Conservation (phyloP, 2,329 filamentous ascomycete species). For the Macrophomina phaseolina region DNA sequence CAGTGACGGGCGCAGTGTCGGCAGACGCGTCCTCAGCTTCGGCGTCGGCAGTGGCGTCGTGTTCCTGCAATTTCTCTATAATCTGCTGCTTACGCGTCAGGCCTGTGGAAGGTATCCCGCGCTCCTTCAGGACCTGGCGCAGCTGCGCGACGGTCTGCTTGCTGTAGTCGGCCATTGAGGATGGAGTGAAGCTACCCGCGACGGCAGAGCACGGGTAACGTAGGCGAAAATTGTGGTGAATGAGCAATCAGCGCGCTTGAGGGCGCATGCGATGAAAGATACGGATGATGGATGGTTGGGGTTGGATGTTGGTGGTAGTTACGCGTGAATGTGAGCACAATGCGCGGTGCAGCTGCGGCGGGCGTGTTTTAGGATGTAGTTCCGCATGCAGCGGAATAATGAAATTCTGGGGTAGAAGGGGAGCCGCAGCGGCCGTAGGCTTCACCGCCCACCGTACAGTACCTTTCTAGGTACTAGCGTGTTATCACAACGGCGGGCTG, state of each 20-base stretch:
- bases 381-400: constrained; percentile 15
- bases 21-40: constrained; percentile 13
- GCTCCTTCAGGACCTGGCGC: constrained; percentile 53
- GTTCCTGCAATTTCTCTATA: constrained; percentile 51
- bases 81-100: constrained; percentile 56
- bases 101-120: constrained; percentile 52
- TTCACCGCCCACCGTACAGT: not conserved
- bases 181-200: not conserved
- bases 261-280: not conserved
- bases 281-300: no score
- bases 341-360: not conserved
- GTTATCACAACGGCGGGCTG: not conserved
- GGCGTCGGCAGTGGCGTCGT: constrained; percentile 33
- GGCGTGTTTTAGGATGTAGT: not conserved
- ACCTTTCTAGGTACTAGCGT: no score
- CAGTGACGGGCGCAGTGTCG: not conserved
- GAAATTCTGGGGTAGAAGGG: constrained; percentile 18
- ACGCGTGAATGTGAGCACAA: not conserved
- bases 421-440: constrained; percentile 9
- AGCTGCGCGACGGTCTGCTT: constrained; percentile 55
- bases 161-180: constrained; percentile 50
- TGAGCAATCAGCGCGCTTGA: not conserved
- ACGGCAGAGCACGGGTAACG: not conserved
- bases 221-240: not conserved
- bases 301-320: not conserved